Evolutionary conservation across 2,329 filamentous ascomycete genomes (phyloP).

Genomic region (Cryphonectria nitschkei): DNA sequence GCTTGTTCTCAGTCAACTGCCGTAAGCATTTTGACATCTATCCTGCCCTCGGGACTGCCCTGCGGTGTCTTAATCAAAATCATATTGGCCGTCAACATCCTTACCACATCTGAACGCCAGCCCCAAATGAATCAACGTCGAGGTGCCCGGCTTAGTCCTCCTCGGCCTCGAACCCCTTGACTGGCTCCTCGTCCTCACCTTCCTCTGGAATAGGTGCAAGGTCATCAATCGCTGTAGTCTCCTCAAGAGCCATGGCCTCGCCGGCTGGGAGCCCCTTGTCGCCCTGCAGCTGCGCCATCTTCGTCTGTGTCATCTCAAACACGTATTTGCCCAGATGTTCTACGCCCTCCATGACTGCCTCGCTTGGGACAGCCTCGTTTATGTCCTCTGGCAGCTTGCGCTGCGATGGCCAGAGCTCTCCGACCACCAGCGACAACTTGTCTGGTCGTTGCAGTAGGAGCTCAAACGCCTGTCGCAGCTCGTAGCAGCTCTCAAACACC

Average conservation of each 20-base stretch:
- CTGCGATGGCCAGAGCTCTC: slow-evolving; percentile 80
- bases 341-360: slow-evolving; percentile 81
- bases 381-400: slow-evolving; percentile 52
- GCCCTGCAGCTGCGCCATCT: slow-evolving; percentile 52
- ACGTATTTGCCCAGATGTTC: slow-evolving; percentile 97
- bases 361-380: slow-evolving; percentile 55
- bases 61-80: neutral
- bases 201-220: slow-evolving; percentile 38
- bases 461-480: slow-evolving; percentile 85
- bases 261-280: slow-evolving; percentile 40
- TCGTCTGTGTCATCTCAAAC: slow-evolving; percentile 85
- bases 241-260: slow-evolving; percentile 35
- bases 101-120: slow-evolving; percentile 1
- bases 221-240: slow-evolving; percentile 29
- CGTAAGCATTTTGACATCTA: neutral
- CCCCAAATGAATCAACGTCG: slow-evolving; percentile 7
- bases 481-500: slow-evolving; percentile 86
- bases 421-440: slow-evolving; percentile 78
- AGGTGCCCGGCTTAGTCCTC: slow-evolving; percentile 31
- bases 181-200: slow-evolving; percentile 32
- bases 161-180: slow-evolving; percentile 38
- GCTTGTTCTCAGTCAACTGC: neutral
- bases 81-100: neutral
- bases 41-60: neutral
- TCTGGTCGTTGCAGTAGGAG: slow-evolving; percentile 76